Evolutionary conservation across 2,329 filamentous ascomycete species (phyloP).

Genomic region (Hypoxylon sp.): DNA sequence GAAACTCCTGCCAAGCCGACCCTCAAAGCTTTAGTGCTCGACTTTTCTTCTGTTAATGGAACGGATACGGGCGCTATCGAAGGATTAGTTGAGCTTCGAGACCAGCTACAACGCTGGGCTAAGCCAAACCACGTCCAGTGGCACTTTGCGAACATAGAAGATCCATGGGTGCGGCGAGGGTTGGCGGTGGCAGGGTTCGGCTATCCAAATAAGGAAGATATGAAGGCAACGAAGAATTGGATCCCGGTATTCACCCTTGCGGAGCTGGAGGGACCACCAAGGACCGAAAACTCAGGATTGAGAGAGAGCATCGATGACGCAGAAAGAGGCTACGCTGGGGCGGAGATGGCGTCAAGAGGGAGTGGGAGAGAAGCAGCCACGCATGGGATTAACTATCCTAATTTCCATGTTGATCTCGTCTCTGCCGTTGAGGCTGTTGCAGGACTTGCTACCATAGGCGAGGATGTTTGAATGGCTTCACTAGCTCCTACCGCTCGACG

Average conservation of each 20-base stretch:
- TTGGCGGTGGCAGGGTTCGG: conserved; percentile 21
- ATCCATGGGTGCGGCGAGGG: conserved; percentile 19
- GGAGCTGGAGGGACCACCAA: background rate
- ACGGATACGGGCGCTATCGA: conserved; percentile 14
- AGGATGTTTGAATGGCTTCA: background rate
- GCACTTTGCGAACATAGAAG: conserved; percentile 18
- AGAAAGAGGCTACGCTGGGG: background rate
- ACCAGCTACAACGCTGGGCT: conserved; percentile 21
- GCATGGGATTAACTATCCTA: conserved; percentile 23
- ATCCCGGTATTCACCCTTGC: conserved; percentile 14
- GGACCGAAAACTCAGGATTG: background rate
- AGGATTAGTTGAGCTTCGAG: conserved; percentile 13
- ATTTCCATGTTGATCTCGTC: conserved; percentile 13
- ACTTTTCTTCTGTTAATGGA: conserved; percentile 20
- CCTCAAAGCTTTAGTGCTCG: conserved; percentile 16
- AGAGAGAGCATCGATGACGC: background rate
- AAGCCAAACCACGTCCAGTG: conserved; percentile 6
- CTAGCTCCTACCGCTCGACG: background rate
- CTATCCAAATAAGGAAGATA: background rate
- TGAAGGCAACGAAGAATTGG: conserved; percentile 1
- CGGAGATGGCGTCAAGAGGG: background rate
- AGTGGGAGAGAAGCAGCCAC: conserved; percentile 3
- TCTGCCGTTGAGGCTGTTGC: conserved; percentile 13
- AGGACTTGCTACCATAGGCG: background rate
- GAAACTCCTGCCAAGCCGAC: conserved; percentile 3